Conservation (phyloP, 2,329 filamentous ascomycete species). For the Fusarium sambucinum region DNA sequence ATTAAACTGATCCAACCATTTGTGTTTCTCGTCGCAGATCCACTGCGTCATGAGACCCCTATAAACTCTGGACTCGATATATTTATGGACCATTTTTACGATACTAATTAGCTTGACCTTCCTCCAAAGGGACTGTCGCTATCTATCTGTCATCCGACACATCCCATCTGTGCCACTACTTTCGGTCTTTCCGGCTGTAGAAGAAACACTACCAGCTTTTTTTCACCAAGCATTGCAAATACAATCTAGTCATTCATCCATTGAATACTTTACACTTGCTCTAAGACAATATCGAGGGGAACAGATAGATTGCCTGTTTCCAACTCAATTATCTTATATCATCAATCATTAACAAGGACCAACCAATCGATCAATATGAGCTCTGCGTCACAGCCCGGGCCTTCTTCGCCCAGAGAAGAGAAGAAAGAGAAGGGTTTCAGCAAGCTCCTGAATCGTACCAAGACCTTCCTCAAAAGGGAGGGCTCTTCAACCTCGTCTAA, state of each 20-base stretch:
- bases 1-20: constrained; percentile 18
- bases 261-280: constrained; percentile 15
- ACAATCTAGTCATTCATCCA: background rate
- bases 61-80: constrained; percentile 20
- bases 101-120: constrained; percentile 17
- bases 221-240: constrained; percentile 16
- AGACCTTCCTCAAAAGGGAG: constrained; percentile 62
- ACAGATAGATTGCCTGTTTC: background rate
- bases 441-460: constrained; percentile 63
- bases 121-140: constrained; percentile 24
- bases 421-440: constrained; percentile 62
- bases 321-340: constrained; percentile 1
- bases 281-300: background rate
- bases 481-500: constrained; percentile 46
- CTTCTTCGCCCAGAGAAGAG: constrained; percentile 50
- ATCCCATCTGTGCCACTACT: constrained; percentile 2
- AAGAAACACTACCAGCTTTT: constrained; percentile 12
- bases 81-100: constrained; percentile 9
- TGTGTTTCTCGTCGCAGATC: constrained; percentile 29
- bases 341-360: background rate
- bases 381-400: constrained; percentile 56
- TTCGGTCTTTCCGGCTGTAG: constrained; percentile 25
- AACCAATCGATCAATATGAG: constrained; percentile 53
- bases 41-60: constrained; percentile 36
- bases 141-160: constrained; percentile 1